Evolutionary conservation across 2,329 filamentous ascomycete species (phyloP).

Genomic region (Diaporthe aspalathi): DNA sequence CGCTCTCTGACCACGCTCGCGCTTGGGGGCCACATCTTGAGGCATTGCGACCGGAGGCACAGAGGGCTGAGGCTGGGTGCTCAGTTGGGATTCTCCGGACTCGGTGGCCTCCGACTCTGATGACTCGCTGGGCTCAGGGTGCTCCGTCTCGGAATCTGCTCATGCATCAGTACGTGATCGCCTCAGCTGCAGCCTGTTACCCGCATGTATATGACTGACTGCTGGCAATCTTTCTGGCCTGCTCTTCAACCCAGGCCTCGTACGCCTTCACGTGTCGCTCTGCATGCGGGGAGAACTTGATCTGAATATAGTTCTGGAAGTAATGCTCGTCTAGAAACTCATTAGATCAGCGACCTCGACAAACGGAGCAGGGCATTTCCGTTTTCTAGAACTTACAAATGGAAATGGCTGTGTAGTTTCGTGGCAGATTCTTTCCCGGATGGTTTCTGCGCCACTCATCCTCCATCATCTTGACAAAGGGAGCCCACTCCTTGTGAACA

Average conservation of each 20-base stretch:
- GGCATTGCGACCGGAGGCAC: too few relatives aligned
- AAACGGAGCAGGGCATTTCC: background rate
- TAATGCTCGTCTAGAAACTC: slow-evolving; percentile 47
- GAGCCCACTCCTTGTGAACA: slow-evolving; percentile 37
- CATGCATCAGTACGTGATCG: background rate
- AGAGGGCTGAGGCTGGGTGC: too few relatives aligned
- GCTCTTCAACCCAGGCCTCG: background rate
- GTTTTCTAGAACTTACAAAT: slow-evolving; percentile 45
- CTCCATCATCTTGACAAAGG: background rate
- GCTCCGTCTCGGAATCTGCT: background rate
- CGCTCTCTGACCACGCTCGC: too few relatives aligned
- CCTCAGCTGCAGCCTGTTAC: background rate
- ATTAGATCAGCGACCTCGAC: background rate
- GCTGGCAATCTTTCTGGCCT: background rate
- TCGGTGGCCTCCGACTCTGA: too few relatives aligned
- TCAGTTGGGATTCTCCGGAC: too few relatives aligned
- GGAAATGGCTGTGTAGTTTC: slow-evolving; percentile 45
- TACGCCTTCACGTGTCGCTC: background rate
- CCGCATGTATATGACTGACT: background rate
- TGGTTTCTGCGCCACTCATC: slow-evolving; percentile 20
- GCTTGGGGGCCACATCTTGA: too few relatives aligned
- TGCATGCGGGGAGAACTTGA: slow-evolving; percentile 44
- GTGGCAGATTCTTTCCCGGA: slow-evolving; percentile 39
- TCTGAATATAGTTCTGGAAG: slow-evolving; percentile 46
- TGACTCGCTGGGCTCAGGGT: background rate